Percentiles rank a stretch among this genome's conserved stretches.
These are phyloP conservation scores for Abelmoschus esculentus DNA, from an alignment of 345 rosid species.

Conservation along the genomic window DNA sequence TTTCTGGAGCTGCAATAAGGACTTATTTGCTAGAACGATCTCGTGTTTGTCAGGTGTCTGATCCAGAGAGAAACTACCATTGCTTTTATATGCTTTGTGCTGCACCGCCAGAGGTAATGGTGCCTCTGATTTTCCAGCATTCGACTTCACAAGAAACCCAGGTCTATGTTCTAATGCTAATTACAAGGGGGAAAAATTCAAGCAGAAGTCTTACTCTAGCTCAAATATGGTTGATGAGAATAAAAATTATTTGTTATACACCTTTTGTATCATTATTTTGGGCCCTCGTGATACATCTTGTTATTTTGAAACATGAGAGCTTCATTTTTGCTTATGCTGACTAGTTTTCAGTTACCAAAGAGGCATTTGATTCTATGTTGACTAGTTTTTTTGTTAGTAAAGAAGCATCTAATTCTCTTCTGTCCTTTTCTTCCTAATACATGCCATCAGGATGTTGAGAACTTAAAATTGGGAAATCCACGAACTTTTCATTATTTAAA, in stretches of 20 bases:
- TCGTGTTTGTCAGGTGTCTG: slow-evolving; percentile 97
- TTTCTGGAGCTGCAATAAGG: slow-evolving; percentile 97
- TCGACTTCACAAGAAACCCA: neutral
- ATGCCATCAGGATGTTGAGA: slow-evolving; percentile 56
- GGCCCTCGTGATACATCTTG: neutral
- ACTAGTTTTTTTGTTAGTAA: neutral
- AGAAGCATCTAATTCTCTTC: neutral
- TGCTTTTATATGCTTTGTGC: slow-evolving; percentile 99
- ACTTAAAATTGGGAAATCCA: slow-evolving; percentile 75
- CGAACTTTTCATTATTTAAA: slow-evolving; percentile 82
- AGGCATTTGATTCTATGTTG: neutral
- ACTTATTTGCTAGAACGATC: slow-evolving; percentile 95
- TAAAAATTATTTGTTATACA: too few relatives aligned
- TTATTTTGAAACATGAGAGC: neutral
- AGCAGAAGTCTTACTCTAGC: neutral
- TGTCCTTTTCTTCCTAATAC: slow-evolving; percentile 10
- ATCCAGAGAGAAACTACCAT: slow-evolving; percentile 97
- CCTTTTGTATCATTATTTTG: too few relatives aligned
- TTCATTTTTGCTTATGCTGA: neutral
- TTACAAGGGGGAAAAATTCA: neutral
- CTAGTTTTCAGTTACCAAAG: neutral
- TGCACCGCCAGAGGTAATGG: slow-evolving; percentile 69
- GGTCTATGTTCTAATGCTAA: neutral
- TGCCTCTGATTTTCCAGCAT: slow-evolving; percentile 2
- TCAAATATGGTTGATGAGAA: neutral